Evolutionary conservation across 192 early-diverging fungal species (phyloP).

Genomic region (Backusella liffmaniae): DNA sequence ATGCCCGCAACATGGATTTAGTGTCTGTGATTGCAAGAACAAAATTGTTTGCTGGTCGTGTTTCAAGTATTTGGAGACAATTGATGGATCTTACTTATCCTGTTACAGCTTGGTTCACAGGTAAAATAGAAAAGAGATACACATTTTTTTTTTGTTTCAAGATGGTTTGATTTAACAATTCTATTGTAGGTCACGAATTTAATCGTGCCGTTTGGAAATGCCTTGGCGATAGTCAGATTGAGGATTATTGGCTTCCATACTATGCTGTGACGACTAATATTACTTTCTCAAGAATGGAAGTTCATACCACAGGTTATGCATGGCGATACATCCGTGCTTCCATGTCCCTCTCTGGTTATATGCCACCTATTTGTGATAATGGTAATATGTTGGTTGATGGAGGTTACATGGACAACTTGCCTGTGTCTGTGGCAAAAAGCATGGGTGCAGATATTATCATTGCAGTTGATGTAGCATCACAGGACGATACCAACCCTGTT

Average conservation of each 20-base stretch:
- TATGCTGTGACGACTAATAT: conserved; percentile 97
- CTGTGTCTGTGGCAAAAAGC: conserved; percentile 71
- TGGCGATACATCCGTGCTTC: conserved; percentile 98
- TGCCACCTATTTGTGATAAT: conserved; percentile 96
- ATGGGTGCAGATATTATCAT: conserved; percentile 89
- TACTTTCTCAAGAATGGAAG: conserved; percentile 90
- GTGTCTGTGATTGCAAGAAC: conserved; percentile 85
- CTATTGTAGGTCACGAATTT: conserved; percentile 78
- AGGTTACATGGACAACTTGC: conserved; percentile 97
- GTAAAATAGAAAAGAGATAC: conserved; percentile 23
- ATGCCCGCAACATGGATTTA: conserved; percentile 85
- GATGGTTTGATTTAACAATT: background rate
- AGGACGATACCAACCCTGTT: conserved; percentile 93
- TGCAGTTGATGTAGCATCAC: conserved; percentile 90
- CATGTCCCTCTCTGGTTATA: conserved; percentile 94
- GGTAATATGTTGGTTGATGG: conserved; percentile 98
- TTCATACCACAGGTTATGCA: conserved; percentile 89
- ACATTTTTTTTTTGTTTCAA: background rate
- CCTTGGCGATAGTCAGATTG: conserved; percentile 89
- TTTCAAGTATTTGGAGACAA: conserved; percentile 85
- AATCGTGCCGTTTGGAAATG: conserved; percentile 97
- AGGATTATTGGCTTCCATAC: conserved; percentile 97
- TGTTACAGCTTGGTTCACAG: conserved; percentile 85
- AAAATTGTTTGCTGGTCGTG: conserved; percentile 77
- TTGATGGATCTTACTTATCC: conserved; percentile 95